Evolutionary conservation across 2,329 filamentous ascomycete genomes (phyloP).

Genomic region (Fonsecaea monophora): DNA sequence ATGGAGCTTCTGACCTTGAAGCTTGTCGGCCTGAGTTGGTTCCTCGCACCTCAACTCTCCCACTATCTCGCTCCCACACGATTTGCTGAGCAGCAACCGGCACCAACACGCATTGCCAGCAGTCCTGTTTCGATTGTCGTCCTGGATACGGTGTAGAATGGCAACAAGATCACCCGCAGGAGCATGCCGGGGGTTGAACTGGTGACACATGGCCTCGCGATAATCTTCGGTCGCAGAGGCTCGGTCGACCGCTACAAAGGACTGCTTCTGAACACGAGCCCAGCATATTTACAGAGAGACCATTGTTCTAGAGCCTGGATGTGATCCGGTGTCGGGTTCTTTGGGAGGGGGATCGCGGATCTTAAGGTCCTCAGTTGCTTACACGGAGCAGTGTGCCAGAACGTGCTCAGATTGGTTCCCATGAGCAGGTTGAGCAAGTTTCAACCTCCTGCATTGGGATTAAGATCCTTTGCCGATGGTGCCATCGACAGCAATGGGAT

Average conservation of each 20-base stretch:
- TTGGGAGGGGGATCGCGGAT: not conserved
- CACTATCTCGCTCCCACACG: not conserved
- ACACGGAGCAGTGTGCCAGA: not conserved
- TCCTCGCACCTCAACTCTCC: not conserved
- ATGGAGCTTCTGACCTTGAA: not conserved
- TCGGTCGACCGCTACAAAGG: not conserved
- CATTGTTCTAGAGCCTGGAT: not conserved
- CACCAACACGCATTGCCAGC: not conserved
- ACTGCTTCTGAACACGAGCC: not conserved
- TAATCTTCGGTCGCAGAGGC: not conserved
- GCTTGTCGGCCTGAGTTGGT: not conserved
- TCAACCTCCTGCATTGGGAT: not conserved
- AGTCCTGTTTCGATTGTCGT: not conserved
- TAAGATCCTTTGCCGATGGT: not conserved
- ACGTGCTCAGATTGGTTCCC: constrained; percentile 3
- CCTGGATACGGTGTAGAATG: not conserved
- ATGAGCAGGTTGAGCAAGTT: not conserved
- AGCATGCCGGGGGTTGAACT: not conserved
- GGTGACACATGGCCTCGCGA: not conserved
- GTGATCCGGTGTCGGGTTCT: not conserved
- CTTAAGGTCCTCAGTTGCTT: not conserved
- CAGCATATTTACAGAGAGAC: not conserved
- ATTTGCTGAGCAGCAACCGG: not conserved
- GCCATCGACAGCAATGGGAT: not conserved
- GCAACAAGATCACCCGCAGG: not conserved